Evolutionary conservation across 176 grass and related monocot species (phyloP).

Genomic region (Zoysia pacifica): DNA sequence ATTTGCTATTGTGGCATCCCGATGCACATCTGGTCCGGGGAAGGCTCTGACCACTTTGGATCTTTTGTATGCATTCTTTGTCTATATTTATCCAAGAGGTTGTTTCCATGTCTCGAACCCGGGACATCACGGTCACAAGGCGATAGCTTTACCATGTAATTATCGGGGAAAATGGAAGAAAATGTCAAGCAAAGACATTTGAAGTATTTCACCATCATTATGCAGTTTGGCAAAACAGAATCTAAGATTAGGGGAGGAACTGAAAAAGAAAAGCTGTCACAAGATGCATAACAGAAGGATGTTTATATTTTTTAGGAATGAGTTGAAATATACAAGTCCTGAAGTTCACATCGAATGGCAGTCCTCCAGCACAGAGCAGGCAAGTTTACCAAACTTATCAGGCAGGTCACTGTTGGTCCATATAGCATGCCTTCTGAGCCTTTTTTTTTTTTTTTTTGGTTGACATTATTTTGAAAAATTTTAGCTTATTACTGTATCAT

Average conservation of each 20-base stretch:
- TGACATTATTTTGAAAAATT: neutral
- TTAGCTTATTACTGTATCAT: neutral
- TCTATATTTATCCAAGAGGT: too few relatives aligned
- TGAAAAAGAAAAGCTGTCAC: neutral
- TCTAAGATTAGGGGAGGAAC: neutral
- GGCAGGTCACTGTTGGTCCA: neutral
- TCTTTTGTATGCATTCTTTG: too few relatives aligned
- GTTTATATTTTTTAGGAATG: too few relatives aligned
- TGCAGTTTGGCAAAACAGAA: neutral
- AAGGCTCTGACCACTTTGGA: too few relatives aligned
- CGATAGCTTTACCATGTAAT: too few relatives aligned
- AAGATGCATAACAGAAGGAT: too few relatives aligned
- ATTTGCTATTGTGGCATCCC: neutral
- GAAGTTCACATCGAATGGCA: too few relatives aligned
- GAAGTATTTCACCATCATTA: neutral
- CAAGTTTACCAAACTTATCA: conserved; percentile 26
- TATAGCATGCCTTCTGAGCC: neutral
- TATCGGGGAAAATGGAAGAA: too few relatives aligned
- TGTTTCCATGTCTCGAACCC: too few relatives aligned
- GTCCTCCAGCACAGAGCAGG: neutral
- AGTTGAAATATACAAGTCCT: too few relatives aligned
- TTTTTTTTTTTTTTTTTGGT: neutral
- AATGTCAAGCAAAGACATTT: neutral
- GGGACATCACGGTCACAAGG: too few relatives aligned
- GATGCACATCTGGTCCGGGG: too few relatives aligned